A percentile compares a stretch with the other conserved stretches of the same genome.
These are phyloP conservation scores for Fistulifera solaris DNA, from an alignment of 108 stramenopile genomes.

Conservation along the genomic window DNA sequence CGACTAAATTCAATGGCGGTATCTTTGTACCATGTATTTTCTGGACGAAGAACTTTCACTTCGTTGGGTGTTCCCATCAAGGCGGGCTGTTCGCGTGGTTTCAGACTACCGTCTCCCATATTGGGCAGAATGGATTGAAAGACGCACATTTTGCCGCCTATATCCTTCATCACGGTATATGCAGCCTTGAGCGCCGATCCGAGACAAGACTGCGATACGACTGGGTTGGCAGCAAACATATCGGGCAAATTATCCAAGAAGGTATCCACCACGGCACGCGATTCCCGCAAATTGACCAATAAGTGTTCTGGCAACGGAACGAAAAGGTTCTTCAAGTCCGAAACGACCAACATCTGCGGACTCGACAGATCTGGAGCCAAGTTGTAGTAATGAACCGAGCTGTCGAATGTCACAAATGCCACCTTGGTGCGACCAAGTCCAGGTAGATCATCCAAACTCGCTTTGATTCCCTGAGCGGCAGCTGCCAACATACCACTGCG, in stretches of 20 bases:
- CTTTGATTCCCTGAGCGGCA: slow-evolving; percentile 73
- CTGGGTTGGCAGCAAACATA: slow-evolving; percentile 81
- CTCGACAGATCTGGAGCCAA: slow-evolving; percentile 67
- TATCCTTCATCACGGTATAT: slow-evolving; percentile 88
- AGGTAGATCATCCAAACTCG: slow-evolving; percentile 82
- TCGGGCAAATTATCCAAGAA: slow-evolving; percentile 89
- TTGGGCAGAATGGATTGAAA: slow-evolving; percentile 88
- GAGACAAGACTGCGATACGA: slow-evolving; percentile 49
- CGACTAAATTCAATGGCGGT: slow-evolving; percentile 93
- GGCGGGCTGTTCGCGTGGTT: slow-evolving; percentile 82
- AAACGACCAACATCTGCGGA: slow-evolving; percentile 94
- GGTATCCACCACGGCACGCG: slow-evolving; percentile 71
- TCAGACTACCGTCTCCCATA: slow-evolving; percentile 84
- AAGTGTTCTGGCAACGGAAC: slow-evolving; percentile 94
- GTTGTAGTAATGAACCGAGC: slow-evolving; percentile 92
- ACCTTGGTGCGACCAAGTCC: slow-evolving; percentile 82
- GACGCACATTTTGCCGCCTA: slow-evolving; percentile 96
- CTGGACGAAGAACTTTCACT: slow-evolving; percentile 80
- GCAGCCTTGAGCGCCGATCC: slow-evolving; percentile 94
- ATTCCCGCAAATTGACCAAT: slow-evolving; percentile 89
- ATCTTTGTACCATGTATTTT: slow-evolving; percentile 82
- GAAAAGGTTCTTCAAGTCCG: slow-evolving; percentile 90
- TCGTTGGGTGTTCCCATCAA: slow-evolving; percentile 92
- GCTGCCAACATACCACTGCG: slow-evolving; percentile 77
- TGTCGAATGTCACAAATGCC: slow-evolving; percentile 93